phyloP scores from a whole-genome alignment of 2,329 filamentous ascomycete species.

The Pseudohalonectria lignicola region DNA sequence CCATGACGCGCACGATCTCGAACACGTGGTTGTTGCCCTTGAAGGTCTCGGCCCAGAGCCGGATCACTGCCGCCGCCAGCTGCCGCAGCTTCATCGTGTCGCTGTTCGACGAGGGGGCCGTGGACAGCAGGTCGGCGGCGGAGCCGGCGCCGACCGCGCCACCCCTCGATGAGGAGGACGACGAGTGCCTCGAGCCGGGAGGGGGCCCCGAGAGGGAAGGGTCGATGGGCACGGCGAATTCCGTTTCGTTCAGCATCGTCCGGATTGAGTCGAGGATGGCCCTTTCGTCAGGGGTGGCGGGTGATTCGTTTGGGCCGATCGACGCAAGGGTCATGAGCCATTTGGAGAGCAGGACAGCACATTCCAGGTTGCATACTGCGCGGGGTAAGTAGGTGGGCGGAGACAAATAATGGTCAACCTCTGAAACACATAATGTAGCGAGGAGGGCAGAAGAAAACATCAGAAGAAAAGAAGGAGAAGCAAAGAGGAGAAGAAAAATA shows the following conservation, averaged over 20 bases:
- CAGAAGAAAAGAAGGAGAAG: conserved; percentile 3
- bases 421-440: not conserved
- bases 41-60: conserved; percentile 51
- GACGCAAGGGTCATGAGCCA: conserved; percentile 47
- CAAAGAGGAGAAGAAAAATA: not conserved
- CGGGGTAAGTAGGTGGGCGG: too few species aligned
- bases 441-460: too few species aligned
- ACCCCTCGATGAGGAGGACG: too few species aligned
- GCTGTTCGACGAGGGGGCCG: too few species aligned
- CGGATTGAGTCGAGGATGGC: conserved; percentile 44
- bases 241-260: conserved; percentile 50
- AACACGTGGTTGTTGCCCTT: conserved; percentile 52
- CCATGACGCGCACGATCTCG: conserved; percentile 48
- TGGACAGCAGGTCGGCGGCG: too few species aligned
- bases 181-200: conserved; percentile 18
- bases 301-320: conserved; percentile 36
- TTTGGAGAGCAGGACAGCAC: conserved; percentile 47
- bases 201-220: conserved; percentile 33
- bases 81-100: conserved; percentile 42
- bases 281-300: conserved; percentile 39
- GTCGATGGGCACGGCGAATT: conserved; percentile 50
- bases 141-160: too few species aligned
- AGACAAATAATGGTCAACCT: not conserved
- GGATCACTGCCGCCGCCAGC: conserved; percentile 44
- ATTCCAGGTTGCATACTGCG: conserved; percentile 50